phyloP scores from a whole-genome alignment of 2,329 filamentous ascomycete species.

The Aspergillus spinulosporus region DNA sequence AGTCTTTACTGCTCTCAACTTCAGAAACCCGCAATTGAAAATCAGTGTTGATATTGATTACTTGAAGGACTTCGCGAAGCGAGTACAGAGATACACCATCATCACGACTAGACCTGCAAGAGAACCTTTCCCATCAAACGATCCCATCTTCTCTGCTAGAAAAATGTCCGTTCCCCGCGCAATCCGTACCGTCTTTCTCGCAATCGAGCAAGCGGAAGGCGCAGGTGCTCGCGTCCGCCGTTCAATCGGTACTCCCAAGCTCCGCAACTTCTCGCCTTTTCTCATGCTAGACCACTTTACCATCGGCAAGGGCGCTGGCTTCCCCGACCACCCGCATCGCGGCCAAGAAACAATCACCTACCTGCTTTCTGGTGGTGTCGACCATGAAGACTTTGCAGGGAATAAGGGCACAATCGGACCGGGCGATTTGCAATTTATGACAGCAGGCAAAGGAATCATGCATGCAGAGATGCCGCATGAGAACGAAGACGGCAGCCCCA shows the following conservation, averaged over 20 bases:
- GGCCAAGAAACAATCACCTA: constrained; percentile 92
- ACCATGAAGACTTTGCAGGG: constrained; percentile 90
- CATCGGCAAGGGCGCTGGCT: constrained; percentile 76
- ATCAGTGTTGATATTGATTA: constrained; percentile 22
- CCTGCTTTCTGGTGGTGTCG: constrained; percentile 77
- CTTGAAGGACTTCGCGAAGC: constrained; percentile 14
- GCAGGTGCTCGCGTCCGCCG: constrained; percentile 83
- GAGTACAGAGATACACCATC: constrained; percentile 22
- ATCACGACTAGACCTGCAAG: constrained; percentile 13
- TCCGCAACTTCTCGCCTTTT: constrained; percentile 88
- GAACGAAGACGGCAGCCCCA: constrained; percentile 72
- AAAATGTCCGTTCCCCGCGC: constrained; percentile 70
- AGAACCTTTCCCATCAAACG: constrained; percentile 9
- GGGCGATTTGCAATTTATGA: constrained; percentile 98
- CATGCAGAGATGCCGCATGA: constrained; percentile 93
- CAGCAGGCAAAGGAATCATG: constrained; percentile 84
- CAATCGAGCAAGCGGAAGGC: constrained; percentile 82
- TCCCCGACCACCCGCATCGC: constrained; percentile 81
- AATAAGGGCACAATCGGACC: constrained; percentile 78
- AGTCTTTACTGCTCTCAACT: constrained; percentile 20
- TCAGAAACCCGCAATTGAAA: constrained; percentile 20
- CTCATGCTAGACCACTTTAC: constrained; percentile 95
- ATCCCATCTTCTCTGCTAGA: constrained; percentile 37
- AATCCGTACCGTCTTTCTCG: constrained; percentile 80
- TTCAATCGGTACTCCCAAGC: constrained; percentile 78